A percentile compares a stretch with the other conserved stretches of the same genome.
Conservation (phyloP, 441 rosid species). For the Melastoma candidum region DNA sequence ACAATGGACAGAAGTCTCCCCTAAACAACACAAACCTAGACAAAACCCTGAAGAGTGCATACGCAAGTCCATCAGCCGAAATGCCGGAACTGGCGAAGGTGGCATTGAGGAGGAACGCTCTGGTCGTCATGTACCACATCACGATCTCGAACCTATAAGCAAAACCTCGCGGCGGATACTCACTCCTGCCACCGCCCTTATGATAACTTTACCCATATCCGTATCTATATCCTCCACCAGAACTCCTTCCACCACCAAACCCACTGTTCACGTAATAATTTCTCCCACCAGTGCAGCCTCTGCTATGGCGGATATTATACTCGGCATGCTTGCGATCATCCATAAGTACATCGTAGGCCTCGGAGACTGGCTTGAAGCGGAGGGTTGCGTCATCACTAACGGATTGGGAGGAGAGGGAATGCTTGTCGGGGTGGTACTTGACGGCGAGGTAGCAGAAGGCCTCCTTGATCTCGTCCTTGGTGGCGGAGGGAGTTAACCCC, state of each 20-base stretch:
- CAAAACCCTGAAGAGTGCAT: neutral
- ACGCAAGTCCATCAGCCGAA: neutral
- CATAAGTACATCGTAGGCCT: conserved; percentile 70
- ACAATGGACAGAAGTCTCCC: neutral
- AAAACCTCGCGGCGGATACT: conserved; percentile 9
- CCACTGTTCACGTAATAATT: conserved; percentile 2
- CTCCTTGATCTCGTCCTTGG: conserved; percentile 69
- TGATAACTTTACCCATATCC: conserved; percentile 22
- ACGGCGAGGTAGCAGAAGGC: conserved; percentile 74
- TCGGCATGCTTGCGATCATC: conserved; percentile 62
- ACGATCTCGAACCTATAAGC: conserved; percentile 22
- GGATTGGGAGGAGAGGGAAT: conserved; percentile 47
- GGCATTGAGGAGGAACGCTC: conserved; percentile 59
- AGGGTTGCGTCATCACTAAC: conserved; percentile 43
- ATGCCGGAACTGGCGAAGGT: conserved; percentile 51
- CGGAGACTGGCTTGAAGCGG: conserved; percentile 69
- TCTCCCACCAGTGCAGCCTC: no score
- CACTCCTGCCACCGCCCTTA: conserved; percentile 9
- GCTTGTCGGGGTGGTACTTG: conserved; percentile 76
- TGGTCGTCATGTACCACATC: conserved; percentile 49
- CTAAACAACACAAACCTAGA: neutral
- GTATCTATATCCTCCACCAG: conserved; percentile 9
- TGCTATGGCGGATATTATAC: conserved; percentile 30
- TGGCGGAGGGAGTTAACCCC: conserved; percentile 51
- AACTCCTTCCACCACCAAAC: conserved; percentile 3